Base-by-base conservation (phyloP, 2,329 filamentous ascomycete species). In the Camillea tinctor region DNA sequence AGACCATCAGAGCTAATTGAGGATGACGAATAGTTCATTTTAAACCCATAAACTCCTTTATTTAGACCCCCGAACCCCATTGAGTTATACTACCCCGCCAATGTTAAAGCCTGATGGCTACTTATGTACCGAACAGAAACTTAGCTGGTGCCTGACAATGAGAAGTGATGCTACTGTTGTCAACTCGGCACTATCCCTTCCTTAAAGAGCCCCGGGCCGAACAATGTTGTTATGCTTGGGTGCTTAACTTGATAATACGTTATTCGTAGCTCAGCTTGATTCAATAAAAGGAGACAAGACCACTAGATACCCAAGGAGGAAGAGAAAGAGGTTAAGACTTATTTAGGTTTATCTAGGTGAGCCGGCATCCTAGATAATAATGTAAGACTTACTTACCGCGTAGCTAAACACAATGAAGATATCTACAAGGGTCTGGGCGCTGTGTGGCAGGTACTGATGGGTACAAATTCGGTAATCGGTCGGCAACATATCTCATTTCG, bases 101-200 rank as follows among this genome's bases (percentile, higher is more conserved):
- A 55, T 54, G 56, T 62, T 53, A 57, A 62, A 52, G 64, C 64
- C 65, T 62, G 64, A 67, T 60, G 56, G 56, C 48, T 63, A 60
- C 54, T 55, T 55, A 52, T 52, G 7, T 11, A 30, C 26, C 13
- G 26, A 30, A 57, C 48, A 58, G n/a, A n/a, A 62, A 59, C 50
- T 44, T 57, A 50, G 59, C 61, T 61, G 58, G 52, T 64, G 65
- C 63, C 65, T 61, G 59, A 67, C 60, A 57, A 54, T 53, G 55
- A 53, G 52, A 58, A 30, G 13, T 30, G 6, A 30, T 13, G 13
- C 13, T 30, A 13, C 13, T 30, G 6, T 30, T 13, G 26, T 30
- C 13, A n/a, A n/a, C n/a, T n/a, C n/a, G n/a, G n/a, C n/a, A n/a
- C n/a, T n/a, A n/a, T n/a, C n/a, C n/a, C n/a, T 15, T 15, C 36